A percentile compares a stretch with the other conserved stretches of the same genome.
phyloP scores from a whole-genome alignment of 495 filamentous ascomycete species.

The Penicillium coprophilum region DNA sequence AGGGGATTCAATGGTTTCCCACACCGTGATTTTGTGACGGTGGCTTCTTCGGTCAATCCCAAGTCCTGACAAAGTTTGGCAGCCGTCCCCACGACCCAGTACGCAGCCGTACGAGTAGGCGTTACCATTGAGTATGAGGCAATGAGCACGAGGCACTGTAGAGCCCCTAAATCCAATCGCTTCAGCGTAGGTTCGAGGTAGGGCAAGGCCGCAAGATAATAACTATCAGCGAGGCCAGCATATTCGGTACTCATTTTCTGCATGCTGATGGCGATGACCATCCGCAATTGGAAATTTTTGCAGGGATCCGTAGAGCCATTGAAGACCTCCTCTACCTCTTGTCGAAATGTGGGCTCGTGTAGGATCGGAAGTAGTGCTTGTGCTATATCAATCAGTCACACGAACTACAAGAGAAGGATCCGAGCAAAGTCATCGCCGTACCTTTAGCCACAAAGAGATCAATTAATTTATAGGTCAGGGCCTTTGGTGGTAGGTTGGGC shows the following conservation, averaged over 20 bases:
- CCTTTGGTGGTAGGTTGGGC: slow-evolving; percentile 61
- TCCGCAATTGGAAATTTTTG: slow-evolving; percentile 79
- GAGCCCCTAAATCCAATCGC: slow-evolving; percentile 77
- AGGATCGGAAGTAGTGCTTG: slow-evolving; percentile 82
- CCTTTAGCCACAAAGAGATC: slow-evolving; percentile 80
- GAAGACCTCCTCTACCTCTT: slow-evolving; percentile 78
- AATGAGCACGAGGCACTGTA: slow-evolving; percentile 88
- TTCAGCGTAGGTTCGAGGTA: slow-evolving; percentile 75
- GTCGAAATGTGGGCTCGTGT: slow-evolving; percentile 76
- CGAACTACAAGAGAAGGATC: neutral
- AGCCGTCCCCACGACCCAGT: slow-evolving; percentile 86
- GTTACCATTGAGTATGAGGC: slow-evolving; percentile 90
- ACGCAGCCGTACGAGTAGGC: slow-evolving; percentile 83
- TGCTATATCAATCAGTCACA: slow-evolving; percentile 49
- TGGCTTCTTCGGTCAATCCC: slow-evolving; percentile 80
- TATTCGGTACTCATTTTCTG: slow-evolving; percentile 81
- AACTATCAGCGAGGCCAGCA: slow-evolving; percentile 84
- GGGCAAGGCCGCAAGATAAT: slow-evolving; percentile 82
- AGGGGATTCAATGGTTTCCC: slow-evolving; percentile 56
- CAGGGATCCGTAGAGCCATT: slow-evolving; percentile 71
- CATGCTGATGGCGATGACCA: slow-evolving; percentile 90
- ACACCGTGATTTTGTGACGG: slow-evolving; percentile 58
- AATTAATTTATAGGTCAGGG: slow-evolving; percentile 68
- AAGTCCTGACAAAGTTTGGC: slow-evolving; percentile 83
- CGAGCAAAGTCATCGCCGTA: slow-evolving; percentile 35